Conservation (phyloP, 2,329 filamentous ascomycete species). For the Pyricularia sp. region DNA sequence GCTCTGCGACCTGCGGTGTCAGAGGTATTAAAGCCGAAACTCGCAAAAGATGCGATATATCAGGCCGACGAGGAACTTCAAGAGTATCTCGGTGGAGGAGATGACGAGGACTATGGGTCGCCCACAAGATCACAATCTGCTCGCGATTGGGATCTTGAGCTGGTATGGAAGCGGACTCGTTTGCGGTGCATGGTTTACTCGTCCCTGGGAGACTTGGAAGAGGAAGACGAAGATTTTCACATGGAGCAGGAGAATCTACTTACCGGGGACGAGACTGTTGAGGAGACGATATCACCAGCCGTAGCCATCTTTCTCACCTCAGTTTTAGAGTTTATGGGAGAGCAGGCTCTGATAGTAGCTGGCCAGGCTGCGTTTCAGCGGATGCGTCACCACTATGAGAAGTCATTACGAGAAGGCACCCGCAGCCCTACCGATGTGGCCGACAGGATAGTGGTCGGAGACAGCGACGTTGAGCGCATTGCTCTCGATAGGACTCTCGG, state of each 20-base stretch:
- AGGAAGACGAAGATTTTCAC: constrained; percentile 88
- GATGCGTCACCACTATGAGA: constrained; percentile 44
- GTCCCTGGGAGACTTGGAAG: constrained; percentile 89
- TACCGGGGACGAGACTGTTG: constrained; percentile 40
- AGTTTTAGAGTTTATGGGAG: constrained; percentile 85
- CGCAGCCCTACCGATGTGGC: constrained; percentile 33
- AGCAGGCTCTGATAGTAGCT: constrained; percentile 77
- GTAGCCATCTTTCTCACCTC: constrained; percentile 94
- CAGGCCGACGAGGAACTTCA: constrained; percentile 39
- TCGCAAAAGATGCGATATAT: constrained; percentile 53
- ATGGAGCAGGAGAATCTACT: constrained; percentile 68
- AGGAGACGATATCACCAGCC: constrained; percentile 69
- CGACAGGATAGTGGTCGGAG: constrained; percentile 69
- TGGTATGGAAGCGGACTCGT: constrained; percentile 86
- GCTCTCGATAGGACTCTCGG: constrained; percentile 82
- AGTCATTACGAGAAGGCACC: constrained; percentile 40
- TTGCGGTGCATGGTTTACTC: constrained; percentile 98
- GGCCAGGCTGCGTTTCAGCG: constrained; percentile 71
- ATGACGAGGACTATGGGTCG: constrained; percentile 59
- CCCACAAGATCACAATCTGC: constrained; percentile 27
- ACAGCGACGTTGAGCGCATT: constrained; percentile 84
- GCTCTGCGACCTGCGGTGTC: constrained; percentile 69
- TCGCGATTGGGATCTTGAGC: constrained; percentile 74
- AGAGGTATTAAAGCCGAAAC: constrained; percentile 77
- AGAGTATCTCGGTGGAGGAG: constrained; percentile 71